Evolutionary conservation across 768 basidiomycete species (phyloP).

Genomic region (Tylopilus sp.): DNA sequence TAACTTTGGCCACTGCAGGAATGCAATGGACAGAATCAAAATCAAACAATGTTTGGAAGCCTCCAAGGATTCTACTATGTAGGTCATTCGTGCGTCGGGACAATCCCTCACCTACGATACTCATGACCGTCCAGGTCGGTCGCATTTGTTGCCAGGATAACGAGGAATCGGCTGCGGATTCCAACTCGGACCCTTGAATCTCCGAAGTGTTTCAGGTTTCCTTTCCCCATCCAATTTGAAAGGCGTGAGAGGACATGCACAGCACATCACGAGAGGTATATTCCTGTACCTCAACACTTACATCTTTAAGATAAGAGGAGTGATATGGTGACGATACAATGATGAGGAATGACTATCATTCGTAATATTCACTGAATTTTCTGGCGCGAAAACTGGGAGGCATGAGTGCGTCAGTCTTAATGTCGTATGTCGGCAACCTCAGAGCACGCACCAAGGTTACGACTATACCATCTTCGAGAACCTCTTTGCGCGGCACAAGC

Average conservation of each 20-base stretch:
- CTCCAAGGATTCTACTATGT: too few relatives aligned
- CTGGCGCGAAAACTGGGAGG: background rate
- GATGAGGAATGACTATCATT: too few relatives aligned
- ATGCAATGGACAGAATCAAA: too few relatives aligned
- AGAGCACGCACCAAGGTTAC: constrained; percentile 32
- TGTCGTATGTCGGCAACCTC: background rate
- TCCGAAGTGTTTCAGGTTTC: background rate
- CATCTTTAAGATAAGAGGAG: background rate
- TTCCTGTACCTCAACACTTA: background rate
- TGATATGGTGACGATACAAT: background rate
- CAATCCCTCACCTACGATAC: too few relatives aligned
- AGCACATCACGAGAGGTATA: too few relatives aligned
- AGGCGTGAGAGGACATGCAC: background rate
- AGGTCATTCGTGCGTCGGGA: too few relatives aligned
- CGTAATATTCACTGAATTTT: background rate
- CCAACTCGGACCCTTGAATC: background rate
- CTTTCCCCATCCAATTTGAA: background rate
- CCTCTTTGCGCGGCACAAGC: constrained; percentile 45
- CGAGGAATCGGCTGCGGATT: background rate
- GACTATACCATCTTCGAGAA: constrained; percentile 48
- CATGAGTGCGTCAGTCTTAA: background rate
- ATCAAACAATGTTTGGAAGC: too few relatives aligned
- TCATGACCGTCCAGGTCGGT: background rate
- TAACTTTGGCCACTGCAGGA: too few relatives aligned
- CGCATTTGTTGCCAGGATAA: background rate